Evolutionary conservation across 2,329 filamentous ascomycete genomes (phyloP).

Genomic region (Ceratocystis diversiconidia): DNA sequence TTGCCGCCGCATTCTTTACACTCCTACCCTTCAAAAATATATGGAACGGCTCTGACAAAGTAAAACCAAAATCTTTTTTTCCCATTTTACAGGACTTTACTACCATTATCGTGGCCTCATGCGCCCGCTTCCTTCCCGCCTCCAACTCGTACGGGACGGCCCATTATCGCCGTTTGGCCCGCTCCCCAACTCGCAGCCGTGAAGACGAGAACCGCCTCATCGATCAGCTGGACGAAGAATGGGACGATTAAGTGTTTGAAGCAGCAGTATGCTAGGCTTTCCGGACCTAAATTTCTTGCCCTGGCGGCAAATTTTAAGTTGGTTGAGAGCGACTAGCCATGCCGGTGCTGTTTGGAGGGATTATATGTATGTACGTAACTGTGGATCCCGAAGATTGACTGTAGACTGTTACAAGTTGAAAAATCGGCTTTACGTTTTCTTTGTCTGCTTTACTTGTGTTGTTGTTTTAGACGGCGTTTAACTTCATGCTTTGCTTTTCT

Average conservation of each 20-base stretch:
- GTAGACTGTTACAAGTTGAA: not conserved
- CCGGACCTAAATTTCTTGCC: not conserved
- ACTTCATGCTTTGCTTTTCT: not conserved
- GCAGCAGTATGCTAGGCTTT: too few relatives aligned
- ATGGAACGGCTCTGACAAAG: not conserved
- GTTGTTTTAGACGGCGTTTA: not conserved
- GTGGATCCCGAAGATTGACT: not conserved
- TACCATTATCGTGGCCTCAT: constrained; percentile 54
- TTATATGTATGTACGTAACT: not conserved
- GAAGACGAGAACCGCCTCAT: constrained; percentile 91
- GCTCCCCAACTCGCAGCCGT: constrained; percentile 37
- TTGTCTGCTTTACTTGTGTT: not conserved
- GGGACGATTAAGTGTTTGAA: constrained; percentile 52
- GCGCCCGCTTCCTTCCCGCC: constrained; percentile 49
- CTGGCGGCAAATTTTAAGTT: not conserved
- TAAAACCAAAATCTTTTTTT: not conserved
- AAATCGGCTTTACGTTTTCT: not conserved
- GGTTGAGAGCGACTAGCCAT: not conserved
- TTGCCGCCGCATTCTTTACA: not conserved
- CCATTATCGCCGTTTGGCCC: constrained; percentile 52
- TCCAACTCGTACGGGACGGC: constrained; percentile 27
- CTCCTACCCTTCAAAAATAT: not conserved
- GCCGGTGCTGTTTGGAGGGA: not conserved
- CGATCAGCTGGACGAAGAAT: constrained; percentile 91
- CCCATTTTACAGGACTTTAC: constrained; percentile 41